Evolutionary conservation across 2,329 filamentous ascomycete species (phyloP).

Genomic region (Alternaria infectoria): DNA sequence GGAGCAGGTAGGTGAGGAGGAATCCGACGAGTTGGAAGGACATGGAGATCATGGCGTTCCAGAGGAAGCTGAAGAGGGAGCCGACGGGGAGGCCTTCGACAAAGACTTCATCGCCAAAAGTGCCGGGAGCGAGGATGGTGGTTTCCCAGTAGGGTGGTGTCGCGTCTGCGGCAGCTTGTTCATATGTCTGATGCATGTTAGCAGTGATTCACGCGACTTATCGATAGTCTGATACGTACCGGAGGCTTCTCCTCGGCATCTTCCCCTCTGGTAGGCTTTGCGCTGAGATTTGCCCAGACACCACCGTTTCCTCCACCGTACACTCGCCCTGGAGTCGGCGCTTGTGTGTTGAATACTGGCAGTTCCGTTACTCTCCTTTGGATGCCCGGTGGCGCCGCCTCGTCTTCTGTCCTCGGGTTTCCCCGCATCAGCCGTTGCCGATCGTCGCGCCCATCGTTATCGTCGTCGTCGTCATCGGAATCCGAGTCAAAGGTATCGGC

Average conservation of each 20-base stretch:
- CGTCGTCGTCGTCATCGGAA: conserved; percentile 71
- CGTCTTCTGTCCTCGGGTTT: conserved; percentile 48
- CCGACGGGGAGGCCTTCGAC: conserved; percentile 95
- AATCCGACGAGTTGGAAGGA: conserved; percentile 98
- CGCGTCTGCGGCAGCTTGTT: conserved; percentile 95
- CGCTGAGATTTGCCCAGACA: conserved; percentile 93
- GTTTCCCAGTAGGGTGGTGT: conserved; percentile 99
- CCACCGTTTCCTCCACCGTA: conserved; percentile 85
- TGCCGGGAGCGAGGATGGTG: conserved; percentile 90
- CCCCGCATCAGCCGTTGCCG: conserved; percentile 84
- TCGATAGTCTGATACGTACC: conserved; percentile 62
- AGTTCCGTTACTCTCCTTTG: conserved; percentile 61
- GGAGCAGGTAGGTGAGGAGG: conserved; percentile 94
- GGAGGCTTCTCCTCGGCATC: conserved; percentile 91
- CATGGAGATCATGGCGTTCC: conserved; percentile 94
- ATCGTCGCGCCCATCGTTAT: conserved; percentile 75
- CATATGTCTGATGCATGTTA: conserved; percentile 75
- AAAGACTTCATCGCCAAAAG: conserved; percentile 93
- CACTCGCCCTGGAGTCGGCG: conserved; percentile 56
- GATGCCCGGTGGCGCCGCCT: conserved; percentile 45
- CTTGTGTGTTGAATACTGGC: conserved; percentile 56
- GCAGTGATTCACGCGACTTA: conserved; percentile 17
- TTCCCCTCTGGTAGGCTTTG: conserved; percentile 82
- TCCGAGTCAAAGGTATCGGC: conserved; percentile 88
- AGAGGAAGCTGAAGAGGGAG: conserved; percentile 84